Conservation (phyloP, 495 filamentous ascomycete genomes). For the Hypoxylon cercidicola region DNA sequence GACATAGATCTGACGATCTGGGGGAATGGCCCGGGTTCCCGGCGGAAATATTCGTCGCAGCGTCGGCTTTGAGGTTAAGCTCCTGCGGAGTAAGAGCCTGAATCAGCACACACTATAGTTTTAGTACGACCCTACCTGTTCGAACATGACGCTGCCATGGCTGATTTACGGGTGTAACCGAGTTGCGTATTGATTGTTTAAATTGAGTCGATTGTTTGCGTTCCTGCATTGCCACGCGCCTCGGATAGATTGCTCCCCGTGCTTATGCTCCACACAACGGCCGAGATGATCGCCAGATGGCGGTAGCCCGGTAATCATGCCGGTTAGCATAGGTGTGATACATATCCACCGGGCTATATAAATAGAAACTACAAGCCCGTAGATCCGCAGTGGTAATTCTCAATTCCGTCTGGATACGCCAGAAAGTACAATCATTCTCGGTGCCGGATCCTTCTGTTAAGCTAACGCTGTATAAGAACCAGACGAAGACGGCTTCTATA, state of each 20-base stretch:
- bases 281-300: slow-evolving; percentile 7
- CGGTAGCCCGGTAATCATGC: slow-evolving; percentile 29
- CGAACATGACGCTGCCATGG: slow-evolving; percentile 26
- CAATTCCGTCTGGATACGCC: no score
- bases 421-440: no score
- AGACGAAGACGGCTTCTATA: no score
- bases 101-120: slow-evolving; percentile 24
- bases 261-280: background rate
- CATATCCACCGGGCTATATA: background rate
- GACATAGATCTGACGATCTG: slow-evolving; percentile 22
- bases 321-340: background rate
- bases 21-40: slow-evolving; percentile 37
- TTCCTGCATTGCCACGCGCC: slow-evolving; percentile 37
- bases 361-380: slow-evolving; percentile 1
- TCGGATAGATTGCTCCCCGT: slow-evolving; percentile 20
- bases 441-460: no score
- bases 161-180: slow-evolving; percentile 25
- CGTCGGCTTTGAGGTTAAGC: slow-evolving; percentile 24
- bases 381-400: background rate
- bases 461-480: no score
- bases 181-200: slow-evolving; percentile 34
- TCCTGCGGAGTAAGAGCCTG: slow-evolving; percentile 32
- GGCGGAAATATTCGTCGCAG: slow-evolving; percentile 26
- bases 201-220: slow-evolving; percentile 12
- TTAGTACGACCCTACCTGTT: slow-evolving; percentile 13